Conservation (phyloP, 192 early-diverging fungal genomes). For the Coemansia brasiliensis region DNA sequence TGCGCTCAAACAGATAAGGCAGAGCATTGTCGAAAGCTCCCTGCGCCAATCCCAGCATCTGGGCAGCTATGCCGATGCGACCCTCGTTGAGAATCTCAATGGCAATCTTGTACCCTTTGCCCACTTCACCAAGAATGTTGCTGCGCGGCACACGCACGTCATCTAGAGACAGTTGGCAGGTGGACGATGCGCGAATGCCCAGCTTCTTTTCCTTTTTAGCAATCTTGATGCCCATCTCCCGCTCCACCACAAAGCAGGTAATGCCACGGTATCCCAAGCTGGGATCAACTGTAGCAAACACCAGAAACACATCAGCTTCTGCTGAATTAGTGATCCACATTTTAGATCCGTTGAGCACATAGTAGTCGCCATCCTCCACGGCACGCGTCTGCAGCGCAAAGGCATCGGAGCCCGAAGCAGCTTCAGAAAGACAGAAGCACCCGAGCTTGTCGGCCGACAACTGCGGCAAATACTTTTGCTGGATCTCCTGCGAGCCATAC, state of each 20-base stretch:
- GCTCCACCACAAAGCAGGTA: constrained; percentile 94
- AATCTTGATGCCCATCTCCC: constrained; percentile 86
- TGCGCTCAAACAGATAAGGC: constrained; percentile 92
- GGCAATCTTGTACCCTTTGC: constrained; percentile 97
- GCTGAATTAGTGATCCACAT: constrained; percentile 98
- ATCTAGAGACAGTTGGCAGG: constrained; percentile 92
- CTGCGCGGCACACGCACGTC: constrained; percentile 80
- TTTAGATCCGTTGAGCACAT: constrained; percentile 82
- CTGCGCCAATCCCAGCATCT: constrained; percentile 97
- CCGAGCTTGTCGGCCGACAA: constrained; percentile 83
- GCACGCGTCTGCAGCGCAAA: constrained; percentile 90
- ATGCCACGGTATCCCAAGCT: constrained; percentile 95
- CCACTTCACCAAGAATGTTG: constrained; percentile 90
- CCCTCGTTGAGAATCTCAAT: constrained; percentile 99
- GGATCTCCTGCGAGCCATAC: constrained; percentile 71
- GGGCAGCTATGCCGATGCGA: constrained; percentile 96
- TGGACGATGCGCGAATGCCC: constrained; percentile 95
- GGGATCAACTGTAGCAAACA: constrained; percentile 97
- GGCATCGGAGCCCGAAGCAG: constrained; percentile 89
- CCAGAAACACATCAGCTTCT: constrained; percentile 94
- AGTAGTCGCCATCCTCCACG: constrained; percentile 83
- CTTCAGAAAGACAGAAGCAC: constrained; percentile 93
- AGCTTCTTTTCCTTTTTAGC: constrained; percentile 98
- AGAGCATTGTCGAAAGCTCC: constrained; percentile 86
- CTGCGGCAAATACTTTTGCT: constrained; percentile 83